Conservation (phyloP, 495 filamentous ascomycete genomes). For the Staphylotrichum longicolle region DNA sequence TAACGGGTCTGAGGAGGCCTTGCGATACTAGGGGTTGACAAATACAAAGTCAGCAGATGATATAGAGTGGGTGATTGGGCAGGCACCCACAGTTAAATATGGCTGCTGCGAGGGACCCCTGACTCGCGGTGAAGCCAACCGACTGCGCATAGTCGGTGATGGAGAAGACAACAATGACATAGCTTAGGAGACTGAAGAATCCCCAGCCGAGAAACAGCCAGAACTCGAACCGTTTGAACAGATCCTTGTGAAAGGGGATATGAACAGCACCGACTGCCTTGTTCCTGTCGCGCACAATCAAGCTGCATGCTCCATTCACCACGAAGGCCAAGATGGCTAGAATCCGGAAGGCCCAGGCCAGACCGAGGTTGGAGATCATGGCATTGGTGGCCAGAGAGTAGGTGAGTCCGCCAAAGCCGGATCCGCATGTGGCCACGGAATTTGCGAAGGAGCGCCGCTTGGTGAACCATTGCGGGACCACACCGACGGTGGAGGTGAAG, state of each 20-base stretch:
- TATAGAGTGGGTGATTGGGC: background rate
- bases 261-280: constrained; percentile 61
- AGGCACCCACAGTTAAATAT: constrained; percentile 63
- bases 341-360: constrained; percentile 68
- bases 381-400: constrained; percentile 57
- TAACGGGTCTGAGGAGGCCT: constrained; percentile 55
- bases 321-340: constrained; percentile 59
- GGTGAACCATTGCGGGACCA: constrained; percentile 78
- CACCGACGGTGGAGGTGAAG: constrained; percentile 67
- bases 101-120: constrained; percentile 69
- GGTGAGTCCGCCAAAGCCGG: constrained; percentile 71
- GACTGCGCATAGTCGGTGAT: constrained; percentile 65
- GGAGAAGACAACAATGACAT: constrained; percentile 69
- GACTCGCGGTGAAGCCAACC: constrained; percentile 61
- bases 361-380: constrained; percentile 58
- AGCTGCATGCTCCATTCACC: constrained; percentile 55
- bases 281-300: constrained; percentile 68
- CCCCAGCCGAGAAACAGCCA: constrained; percentile 66
- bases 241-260: constrained; percentile 59
- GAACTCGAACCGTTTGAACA: constrained; percentile 62
- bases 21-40: constrained; percentile 37
- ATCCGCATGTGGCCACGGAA: constrained; percentile 68
- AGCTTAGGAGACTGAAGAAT: constrained; percentile 68
- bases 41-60: constrained; percentile 4
- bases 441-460: constrained; percentile 68